Conservation (phyloP, 257 asterid genomes). For the Coffea canephora region DNA sequence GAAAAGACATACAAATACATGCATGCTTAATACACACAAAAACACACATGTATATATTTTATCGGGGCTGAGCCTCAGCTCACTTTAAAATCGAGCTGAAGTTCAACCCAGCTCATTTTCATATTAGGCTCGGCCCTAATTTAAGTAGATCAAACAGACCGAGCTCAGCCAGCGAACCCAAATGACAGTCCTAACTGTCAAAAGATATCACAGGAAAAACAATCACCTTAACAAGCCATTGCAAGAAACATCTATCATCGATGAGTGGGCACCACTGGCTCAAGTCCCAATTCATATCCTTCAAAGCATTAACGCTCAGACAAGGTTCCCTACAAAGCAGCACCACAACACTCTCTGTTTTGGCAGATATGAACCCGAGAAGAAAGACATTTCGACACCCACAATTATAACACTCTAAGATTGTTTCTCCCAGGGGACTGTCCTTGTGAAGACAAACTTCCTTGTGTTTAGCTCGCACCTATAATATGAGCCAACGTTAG, state of each 20-base stretch:
- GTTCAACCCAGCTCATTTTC: too few relatives aligned
- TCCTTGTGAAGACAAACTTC: conserved; percentile 99
- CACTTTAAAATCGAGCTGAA: too few relatives aligned
- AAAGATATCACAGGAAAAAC: conserved; percentile 6
- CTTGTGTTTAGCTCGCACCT: conserved; percentile 99
- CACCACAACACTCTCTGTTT: conserved; percentile 96
- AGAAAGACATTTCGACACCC: conserved; percentile 98
- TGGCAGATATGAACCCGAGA: conserved; percentile 97
- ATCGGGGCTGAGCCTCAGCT: too few relatives aligned
- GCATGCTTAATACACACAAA: too few relatives aligned
- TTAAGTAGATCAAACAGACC: neutral
- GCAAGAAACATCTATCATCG: conserved; percentile 95
- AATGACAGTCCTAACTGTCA: neutral
- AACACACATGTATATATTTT: too few relatives aligned
- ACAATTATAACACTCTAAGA: conserved; percentile 94
- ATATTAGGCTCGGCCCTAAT: too few relatives aligned
- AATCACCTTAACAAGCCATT: conserved; percentile 93
- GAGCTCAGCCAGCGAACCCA: conserved; percentile 10
- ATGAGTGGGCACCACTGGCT: conserved; percentile 99
- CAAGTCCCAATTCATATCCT: conserved; percentile 99
- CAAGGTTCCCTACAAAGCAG: conserved; percentile 99
- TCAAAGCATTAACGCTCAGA: conserved; percentile 79
- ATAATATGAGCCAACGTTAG: conserved; percentile 9
- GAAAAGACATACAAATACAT: too few relatives aligned
- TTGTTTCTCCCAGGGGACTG: conserved; percentile 97